Base-by-base conservation (phyloP, 768 basidiomycete species). In the Mrakia gelida region DNA sequence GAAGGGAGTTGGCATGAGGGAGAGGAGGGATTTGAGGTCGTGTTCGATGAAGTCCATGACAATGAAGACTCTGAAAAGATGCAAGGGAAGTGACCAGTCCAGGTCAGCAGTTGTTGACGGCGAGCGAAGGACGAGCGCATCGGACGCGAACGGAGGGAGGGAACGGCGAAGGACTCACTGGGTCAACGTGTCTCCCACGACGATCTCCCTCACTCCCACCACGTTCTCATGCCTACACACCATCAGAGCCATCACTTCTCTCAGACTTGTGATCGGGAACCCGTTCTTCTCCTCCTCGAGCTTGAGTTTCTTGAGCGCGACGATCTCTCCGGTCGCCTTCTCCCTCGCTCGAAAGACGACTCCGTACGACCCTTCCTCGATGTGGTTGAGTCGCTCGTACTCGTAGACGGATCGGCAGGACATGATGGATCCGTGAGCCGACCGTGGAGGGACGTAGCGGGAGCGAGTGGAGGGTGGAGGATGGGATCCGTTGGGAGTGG, bases 1-100 rank as follows among this genome's bases (percentile, higher is more conserved):
- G 86, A 99, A 99, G 2, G 97, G 95, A 45, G 92, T 89, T 1
- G 95, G 95, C 97, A 98, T 98, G 79, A 93, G 86, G 34, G 92
- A 92, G 77, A 99, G 88, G 73, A 99, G 89, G 9, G 95, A 92
- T 86, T 99, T 99, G 84, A 99, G 91, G 84, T 99, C 97, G 85
- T 99, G 97, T 85, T 99, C 97, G 83, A 99, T 96, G 83, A 99
- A 99, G 84, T 97, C 95, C 95, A 97, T 97, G 52, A 98, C 97
- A 80, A 99, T 95, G 85, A 95, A 99, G 63, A 98, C 94, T 87
- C 97, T 98, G 63, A 34, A 8, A 54, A 41, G 18, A 52, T 18
- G 49, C 2, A 16, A 52, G 21, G 49, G 1, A 52, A 21, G n/a
- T n/a, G n/a, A n/a, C n/a, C n/a, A n/a, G n/a, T n/a, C n/a, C n/a